Evolutionary conservation across 2,329 filamentous ascomycete species (phyloP).

Genomic region (Coleophoma crateriformis): DNA sequence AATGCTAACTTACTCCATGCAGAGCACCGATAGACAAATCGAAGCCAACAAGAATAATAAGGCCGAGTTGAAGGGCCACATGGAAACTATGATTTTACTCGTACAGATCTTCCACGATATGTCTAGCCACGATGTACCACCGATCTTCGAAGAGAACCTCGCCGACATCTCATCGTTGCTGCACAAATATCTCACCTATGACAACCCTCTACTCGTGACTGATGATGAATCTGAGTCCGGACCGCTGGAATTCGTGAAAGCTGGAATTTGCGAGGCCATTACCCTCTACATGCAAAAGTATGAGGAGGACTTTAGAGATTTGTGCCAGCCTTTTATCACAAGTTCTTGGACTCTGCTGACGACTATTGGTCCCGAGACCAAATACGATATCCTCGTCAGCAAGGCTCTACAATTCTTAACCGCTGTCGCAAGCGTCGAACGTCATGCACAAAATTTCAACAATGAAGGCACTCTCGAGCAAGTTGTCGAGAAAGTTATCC

Average conservation of each 20-base stretch:
- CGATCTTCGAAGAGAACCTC: slow-evolving; percentile 89
- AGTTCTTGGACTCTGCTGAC: slow-evolving; percentile 91
- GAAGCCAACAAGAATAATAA: slow-evolving; percentile 72
- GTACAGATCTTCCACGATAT: slow-evolving; percentile 94
- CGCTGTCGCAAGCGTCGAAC: slow-evolving; percentile 71
- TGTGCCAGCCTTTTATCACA: slow-evolving; percentile 78
- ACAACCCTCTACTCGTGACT: slow-evolving; percentile 75
- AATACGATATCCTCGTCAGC: slow-evolving; percentile 92
- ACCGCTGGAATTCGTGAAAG: slow-evolving; percentile 78
- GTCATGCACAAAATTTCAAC: slow-evolving; percentile 83
- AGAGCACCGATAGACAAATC: slow-evolving; percentile 67
- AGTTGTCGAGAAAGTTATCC: slow-evolving; percentile 91
- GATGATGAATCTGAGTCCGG: slow-evolving; percentile 88
- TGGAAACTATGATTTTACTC: slow-evolving; percentile 80
- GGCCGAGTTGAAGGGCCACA: slow-evolving; percentile 67
- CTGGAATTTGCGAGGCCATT: slow-evolving; percentile 86
- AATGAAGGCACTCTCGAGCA: slow-evolving; percentile 72
- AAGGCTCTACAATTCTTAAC: slow-evolving; percentile 93
- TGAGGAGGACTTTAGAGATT: slow-evolving; percentile 82
- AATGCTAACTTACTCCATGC: slow-evolving; percentile 1
- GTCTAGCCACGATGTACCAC: slow-evolving; percentile 93
- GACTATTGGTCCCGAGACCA: slow-evolving; percentile 77
- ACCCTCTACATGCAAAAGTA: slow-evolving; percentile 92
- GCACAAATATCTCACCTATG: slow-evolving; percentile 89
- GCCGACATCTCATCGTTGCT: slow-evolving; percentile 70